These are phyloP conservation scores for Heliosperma pusillum DNA, from an alignment of 148 eudicot genomes.

Conservation along the genomic window DNA sequence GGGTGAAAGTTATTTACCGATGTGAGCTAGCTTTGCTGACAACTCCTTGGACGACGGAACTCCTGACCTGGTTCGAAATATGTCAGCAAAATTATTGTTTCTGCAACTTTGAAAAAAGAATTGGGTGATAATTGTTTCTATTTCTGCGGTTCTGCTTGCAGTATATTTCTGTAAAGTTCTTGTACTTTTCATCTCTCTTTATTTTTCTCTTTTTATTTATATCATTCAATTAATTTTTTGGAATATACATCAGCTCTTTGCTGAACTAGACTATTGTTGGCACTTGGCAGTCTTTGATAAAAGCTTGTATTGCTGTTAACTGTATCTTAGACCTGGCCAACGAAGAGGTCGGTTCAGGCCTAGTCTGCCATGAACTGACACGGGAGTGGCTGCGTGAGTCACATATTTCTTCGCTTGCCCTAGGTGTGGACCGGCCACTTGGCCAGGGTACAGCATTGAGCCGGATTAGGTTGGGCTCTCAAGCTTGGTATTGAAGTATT, in stretches of 20 bases:
- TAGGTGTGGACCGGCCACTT: neutral
- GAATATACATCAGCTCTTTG: neutral
- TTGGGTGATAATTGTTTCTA: neutral
- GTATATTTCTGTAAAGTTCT: neutral
- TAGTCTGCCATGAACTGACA: too few relatives aligned
- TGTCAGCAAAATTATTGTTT: too few relatives aligned
- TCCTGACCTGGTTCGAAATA: too few relatives aligned
- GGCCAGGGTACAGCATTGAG: neutral
- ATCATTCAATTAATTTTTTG: neutral
- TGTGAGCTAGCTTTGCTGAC: too few relatives aligned
- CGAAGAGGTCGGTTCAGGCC: too few relatives aligned
- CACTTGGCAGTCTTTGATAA: neutral
- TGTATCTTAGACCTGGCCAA: too few relatives aligned
- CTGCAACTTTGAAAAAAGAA: too few relatives aligned
- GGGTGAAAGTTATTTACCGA: neutral
- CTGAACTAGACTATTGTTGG: too few relatives aligned
- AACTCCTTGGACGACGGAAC: too few relatives aligned
- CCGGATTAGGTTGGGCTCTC: neutral
- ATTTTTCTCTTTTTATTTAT: neutral
- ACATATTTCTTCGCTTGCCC: neutral
- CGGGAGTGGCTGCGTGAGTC: neutral
- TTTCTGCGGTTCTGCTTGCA: constrained; percentile 10
- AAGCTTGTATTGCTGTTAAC: too few relatives aligned
- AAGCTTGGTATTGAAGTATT: neutral
- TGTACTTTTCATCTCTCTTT: neutral